Percentiles rank a stretch among this genome's conserved stretches.
Evolutionary conservation across 495 filamentous ascomycete genomes (phyloP).

Genomic region (Aspergillus taichungensis): DNA sequence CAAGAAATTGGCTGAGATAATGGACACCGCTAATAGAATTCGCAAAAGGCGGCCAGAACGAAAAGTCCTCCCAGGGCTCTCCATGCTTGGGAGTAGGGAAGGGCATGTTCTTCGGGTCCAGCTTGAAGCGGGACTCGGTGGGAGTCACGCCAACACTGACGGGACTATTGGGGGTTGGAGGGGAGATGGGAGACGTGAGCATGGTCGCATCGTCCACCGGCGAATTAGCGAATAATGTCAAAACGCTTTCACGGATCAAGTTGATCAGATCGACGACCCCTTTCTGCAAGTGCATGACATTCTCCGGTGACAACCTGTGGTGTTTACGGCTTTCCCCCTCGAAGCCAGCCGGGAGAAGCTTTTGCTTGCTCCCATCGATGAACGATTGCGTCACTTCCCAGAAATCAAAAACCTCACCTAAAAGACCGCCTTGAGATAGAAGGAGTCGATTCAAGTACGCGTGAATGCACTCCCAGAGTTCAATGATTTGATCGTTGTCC

Average conservation of each 20-base stretch:
- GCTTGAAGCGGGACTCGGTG: conserved; percentile 62
- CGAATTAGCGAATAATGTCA: conserved; percentile 77
- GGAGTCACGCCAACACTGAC: conserved; percentile 40
- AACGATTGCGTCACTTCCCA: conserved; percentile 91
- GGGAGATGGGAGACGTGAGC: conserved; percentile 69
- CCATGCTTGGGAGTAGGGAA: conserved; percentile 67
- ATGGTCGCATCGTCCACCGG: conserved; percentile 84
- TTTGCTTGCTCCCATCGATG: conserved; percentile 78
- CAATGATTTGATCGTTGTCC: conserved; percentile 68
- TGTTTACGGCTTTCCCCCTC: conserved; percentile 78
- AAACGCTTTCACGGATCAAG: conserved; percentile 68
- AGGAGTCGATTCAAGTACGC: conserved; percentile 60
- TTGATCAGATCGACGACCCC: conserved; percentile 72
- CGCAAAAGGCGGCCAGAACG: conserved; percentile 90
- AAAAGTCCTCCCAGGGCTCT: conserved; percentile 86
- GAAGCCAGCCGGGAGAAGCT: conserved; percentile 69
- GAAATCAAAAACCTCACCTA: conserved; percentile 85
- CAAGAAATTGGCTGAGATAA: conserved; percentile 73
- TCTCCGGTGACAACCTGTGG: conserved; percentile 68
- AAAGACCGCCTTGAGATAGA: conserved; percentile 62
- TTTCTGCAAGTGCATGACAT: conserved; percentile 61
- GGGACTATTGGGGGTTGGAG: conserved; percentile 63
- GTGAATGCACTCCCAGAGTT: conserved; percentile 82
- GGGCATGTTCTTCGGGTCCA: conserved; percentile 67
- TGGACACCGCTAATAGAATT: conserved; percentile 83